phyloP scores from a whole-genome alignment of 208 protist species.

The Wallacemonas sp. region DNA sequence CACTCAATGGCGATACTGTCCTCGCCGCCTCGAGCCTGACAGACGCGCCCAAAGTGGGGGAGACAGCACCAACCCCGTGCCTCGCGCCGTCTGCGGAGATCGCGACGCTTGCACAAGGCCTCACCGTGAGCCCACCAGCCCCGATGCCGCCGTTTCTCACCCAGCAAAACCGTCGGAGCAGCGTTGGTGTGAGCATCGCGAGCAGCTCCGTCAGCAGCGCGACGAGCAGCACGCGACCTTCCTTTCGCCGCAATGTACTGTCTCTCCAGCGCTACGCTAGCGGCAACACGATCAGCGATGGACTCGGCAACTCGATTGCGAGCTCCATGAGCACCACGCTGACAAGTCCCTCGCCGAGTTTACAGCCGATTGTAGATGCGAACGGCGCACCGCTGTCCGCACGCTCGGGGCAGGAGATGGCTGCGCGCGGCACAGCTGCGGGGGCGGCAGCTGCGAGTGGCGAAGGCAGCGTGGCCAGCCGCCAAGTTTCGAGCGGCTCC shows the following conservation, averaged over 20 bases:
- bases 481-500: not conserved
- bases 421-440: too few species aligned
- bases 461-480: not conserved
- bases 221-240: conserved; percentile 22
- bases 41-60: not conserved
- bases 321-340: conserved; percentile 12
- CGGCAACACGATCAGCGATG: conserved; percentile 1
- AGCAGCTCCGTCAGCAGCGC: conserved; percentile 22
- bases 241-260: conserved; percentile 20
- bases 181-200: conserved; percentile 3
- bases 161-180: not conserved
- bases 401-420: not conserved
- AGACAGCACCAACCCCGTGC: conserved; percentile 4
- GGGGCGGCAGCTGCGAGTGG: too few species aligned
- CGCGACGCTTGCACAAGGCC: not conserved
- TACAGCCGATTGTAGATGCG: not conserved
- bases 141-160: conserved; percentile 5
- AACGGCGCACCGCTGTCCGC: not conserved
- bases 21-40: not conserved
- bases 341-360: conserved; percentile 3
- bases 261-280: conserved; percentile 6
- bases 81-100: too few species aligned
- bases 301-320: not conserved
- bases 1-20: not conserved
- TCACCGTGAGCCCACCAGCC: not conserved